Percentiles rank a stretch among this genome's conserved stretches.
phyloP scores from a whole-genome alignment of 345 rosid species.

The Lepidium sativum region DNA sequence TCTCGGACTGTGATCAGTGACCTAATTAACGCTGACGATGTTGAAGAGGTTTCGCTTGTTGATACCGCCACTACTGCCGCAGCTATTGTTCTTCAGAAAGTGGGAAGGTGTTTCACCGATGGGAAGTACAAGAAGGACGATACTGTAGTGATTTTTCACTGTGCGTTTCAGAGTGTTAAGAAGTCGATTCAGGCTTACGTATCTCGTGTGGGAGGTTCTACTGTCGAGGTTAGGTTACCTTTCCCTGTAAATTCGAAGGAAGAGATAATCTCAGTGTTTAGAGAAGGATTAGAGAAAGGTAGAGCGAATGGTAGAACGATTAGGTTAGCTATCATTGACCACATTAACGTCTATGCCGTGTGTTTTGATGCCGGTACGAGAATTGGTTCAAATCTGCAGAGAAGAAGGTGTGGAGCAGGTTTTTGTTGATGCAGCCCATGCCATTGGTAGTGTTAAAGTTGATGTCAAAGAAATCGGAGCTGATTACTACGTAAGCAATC shows the following conservation, averaged over 20 bases:
- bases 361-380: constrained; percentile 52
- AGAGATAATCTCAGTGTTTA: constrained; percentile 49
- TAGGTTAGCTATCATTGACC: constrained; percentile 76
- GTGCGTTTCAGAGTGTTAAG: constrained; percentile 51
- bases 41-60: constrained; percentile 64
- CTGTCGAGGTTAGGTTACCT: constrained; percentile 55
- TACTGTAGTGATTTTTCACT: constrained; percentile 54
- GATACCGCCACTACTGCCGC: constrained; percentile 83
- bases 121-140: constrained; percentile 46
- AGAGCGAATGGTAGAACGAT: constrained; percentile 40
- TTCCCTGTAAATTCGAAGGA: constrained; percentile 54
- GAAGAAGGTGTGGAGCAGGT: constrained; percentile 68
- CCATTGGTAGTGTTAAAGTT: constrained; percentile 63
- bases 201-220: constrained; percentile 58
- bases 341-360: constrained; percentile 61
- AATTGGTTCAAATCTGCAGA: constrained; percentile 53
- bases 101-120: constrained; percentile 49
- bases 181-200: constrained; percentile 69
- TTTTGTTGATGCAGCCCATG: constrained; percentile 73
- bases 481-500: constrained; percentile 69
- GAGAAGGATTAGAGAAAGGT: constrained; percentile 42
- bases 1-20: constrained; percentile 48
- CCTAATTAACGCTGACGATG: constrained; percentile 59
- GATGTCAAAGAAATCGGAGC: constrained; percentile 74
- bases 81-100: constrained; percentile 65